Percentiles rank a stretch among this genome's conserved stretches.
phyloP scores from a whole-genome alignment of 73 alveolate species.

The Paramecium biaurelia region DNA sequence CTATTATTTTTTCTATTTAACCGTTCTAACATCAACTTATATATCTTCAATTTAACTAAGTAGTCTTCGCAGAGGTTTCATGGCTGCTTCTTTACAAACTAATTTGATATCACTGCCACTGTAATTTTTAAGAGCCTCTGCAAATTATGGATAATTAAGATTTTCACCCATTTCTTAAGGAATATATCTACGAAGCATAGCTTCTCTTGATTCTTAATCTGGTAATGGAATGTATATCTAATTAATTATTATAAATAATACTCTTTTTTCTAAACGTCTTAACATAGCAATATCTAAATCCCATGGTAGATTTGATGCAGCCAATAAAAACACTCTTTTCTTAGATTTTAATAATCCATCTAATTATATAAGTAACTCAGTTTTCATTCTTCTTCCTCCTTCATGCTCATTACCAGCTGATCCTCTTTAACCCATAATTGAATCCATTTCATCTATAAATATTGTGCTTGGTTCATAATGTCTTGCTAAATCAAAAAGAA shows the following conservation, averaged over 20 bases:
- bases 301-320: slow-evolving; percentile 99
- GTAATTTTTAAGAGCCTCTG: slow-evolving; percentile 85
- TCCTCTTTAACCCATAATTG: slow-evolving; percentile 93
- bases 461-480: slow-evolving; percentile 98
- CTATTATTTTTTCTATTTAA: not conserved
- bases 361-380: slow-evolving; percentile 95
- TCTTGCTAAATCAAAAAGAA: slow-evolving; percentile 97
- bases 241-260: not conserved
- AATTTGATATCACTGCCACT: slow-evolving; percentile 97
- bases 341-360: slow-evolving; percentile 94
- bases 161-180: slow-evolving; percentile 79
- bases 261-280: slow-evolving; percentile 97
- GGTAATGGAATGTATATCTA: slow-evolving; percentile 91
- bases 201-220: slow-evolving; percentile 90
- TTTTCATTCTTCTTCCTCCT: slow-evolving; percentile 99
- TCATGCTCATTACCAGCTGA: slow-evolving; percentile 97
- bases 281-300: slow-evolving; percentile 99
- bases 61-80: slow-evolving; percentile 91
- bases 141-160: slow-evolving; percentile 76
- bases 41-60: slow-evolving; percentile 67
- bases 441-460: slow-evolving; percentile 98
- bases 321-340: slow-evolving; percentile 97
- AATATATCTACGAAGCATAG: slow-evolving; percentile 77
- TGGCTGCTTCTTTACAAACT: slow-evolving; percentile 98
- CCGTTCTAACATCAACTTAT: slow-evolving; percentile 28